Evolutionary conservation across 805 yeast species (phyloP), one percentile per base, ranked within the genome.

Genomic region (Hanseniaspora jakobsenii): DNA sequence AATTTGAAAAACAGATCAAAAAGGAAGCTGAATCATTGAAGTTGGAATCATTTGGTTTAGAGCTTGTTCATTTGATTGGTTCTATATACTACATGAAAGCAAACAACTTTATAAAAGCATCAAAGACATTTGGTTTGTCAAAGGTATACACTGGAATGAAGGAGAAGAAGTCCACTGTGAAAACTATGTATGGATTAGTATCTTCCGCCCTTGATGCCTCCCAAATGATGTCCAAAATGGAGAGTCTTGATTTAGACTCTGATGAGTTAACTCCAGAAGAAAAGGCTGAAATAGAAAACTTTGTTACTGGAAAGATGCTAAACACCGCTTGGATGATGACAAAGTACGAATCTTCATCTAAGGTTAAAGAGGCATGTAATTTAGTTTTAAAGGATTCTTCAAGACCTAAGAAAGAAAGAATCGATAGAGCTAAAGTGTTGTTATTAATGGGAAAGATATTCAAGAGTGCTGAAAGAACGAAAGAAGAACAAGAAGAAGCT

Each of bases 241-340:
- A 75, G 19, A 75, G 73, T 52, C 78, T 81, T 51, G 86, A 82
- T 56, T 72, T 69, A 23, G 75, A 67, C 1, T 74, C 72, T 19
- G 70, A 66, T 44, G 65, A 65, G 35, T 60, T 69, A 64, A 73
- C 67, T 35, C 73, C 75, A 6, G 80, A 72, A 44, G 72, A 73
- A 53, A 72, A 75, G 50, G 85, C 78, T 1, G 91, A 85, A 57
- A 73, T 81, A 64, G 95, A 89, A 56, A 72, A 85, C 40, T 65
- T 74, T 47, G 72, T 89, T 50, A 77, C 85, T 44, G 97, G 98
- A 19, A 91, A 89, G 60, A 73, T 91, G 18, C 69, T 91, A 40
- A 89, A 91, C 6, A 86, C 95, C 1, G 93, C 94, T 16, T 91
- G 99, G 99, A 82, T 83, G 18, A 83, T 94, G 31, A 84, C 95